Percentiles rank a stretch among this genome's conserved stretches.
These are phyloP conservation scores for Kluyveromyces aestuarii DNA, from an alignment of 805 yeast species.

Conservation along the genomic window DNA sequence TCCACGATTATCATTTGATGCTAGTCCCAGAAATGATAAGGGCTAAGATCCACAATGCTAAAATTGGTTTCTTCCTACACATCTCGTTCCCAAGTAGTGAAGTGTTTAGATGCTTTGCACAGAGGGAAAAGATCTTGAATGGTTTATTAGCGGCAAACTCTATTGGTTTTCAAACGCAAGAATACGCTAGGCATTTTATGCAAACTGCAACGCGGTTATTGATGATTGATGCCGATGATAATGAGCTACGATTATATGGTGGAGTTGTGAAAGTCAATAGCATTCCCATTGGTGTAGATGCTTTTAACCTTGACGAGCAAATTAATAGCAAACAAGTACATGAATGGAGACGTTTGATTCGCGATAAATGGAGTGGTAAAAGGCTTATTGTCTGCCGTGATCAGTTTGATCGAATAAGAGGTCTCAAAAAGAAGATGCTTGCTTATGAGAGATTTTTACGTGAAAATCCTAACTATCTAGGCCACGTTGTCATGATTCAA, in stretches of 20 bases:
- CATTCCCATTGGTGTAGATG: constrained; percentile 76
- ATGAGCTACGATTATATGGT: constrained; percentile 51
- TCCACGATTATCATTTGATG: constrained; percentile 88
- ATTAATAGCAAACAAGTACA: constrained; percentile 42
- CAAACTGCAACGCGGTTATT: constrained; percentile 82
- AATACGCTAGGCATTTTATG: constrained; percentile 86
- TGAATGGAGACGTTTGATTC: constrained; percentile 61
- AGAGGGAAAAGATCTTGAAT: constrained; percentile 60
- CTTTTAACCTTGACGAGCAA: constrained; percentile 40
- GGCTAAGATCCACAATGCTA: constrained; percentile 64
- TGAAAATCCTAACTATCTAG: constrained; percentile 61
- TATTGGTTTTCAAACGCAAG: constrained; percentile 84
- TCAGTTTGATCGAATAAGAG: constrained; percentile 79
- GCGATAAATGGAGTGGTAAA: constrained; percentile 68
- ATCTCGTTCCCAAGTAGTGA: constrained; percentile 94
- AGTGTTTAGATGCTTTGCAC: constrained; percentile 89
- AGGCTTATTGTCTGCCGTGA: constrained; percentile 78
- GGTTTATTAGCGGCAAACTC: constrained; percentile 89
- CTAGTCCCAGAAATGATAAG: constrained; percentile 81
- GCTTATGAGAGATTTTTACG: constrained; percentile 77
- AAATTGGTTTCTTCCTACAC: constrained; percentile 86
- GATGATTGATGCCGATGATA: constrained; percentile 68
- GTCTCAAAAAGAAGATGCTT: constrained; percentile 74
- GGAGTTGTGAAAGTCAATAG: constrained; percentile 46
- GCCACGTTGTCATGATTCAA: constrained; percentile 68